Base-by-base conservation (phyloP, 176 grass and related monocot genomes). In the Pharus latifolius region DNA sequence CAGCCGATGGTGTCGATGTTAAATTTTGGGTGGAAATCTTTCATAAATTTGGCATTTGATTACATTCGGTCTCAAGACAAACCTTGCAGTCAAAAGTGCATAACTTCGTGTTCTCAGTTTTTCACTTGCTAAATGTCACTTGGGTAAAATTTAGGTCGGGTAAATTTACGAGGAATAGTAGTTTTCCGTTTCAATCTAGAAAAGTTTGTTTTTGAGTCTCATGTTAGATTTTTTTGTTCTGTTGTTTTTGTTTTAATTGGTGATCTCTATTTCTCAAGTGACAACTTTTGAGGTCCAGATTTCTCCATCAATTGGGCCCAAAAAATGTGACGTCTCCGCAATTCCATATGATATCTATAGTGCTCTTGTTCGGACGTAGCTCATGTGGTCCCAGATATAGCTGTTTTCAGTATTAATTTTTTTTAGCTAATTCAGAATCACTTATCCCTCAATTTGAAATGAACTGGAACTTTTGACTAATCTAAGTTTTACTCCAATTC, bases 261-360 rank as follows among this genome's bases (percentile, higher is more conserved):
- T 64, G 70, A 56, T 70, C 41, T 41, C 64, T 38, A 40, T 75
- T 24, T n/a, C 26, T 63, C 56, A 24, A 28, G 25, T 65, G 48
- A 4, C 9, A 5, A 5, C 35, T 49, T 86, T n/a, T 24, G 15
- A 40, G 27, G 69, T 58, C 14, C 31, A 15, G 63, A 31, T 10
- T 32, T 80, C 70, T 45, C 34, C 45, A 58, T 74, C 70, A 76
- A 30, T 70, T 80, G 83, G 63, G 57, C 63, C 53, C 56, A 28
- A 63, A 54, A 69, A 26, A 71, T 76, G 43, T 80, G 62, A 63
- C 50, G 46, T 66, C 42, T 40, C 27, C 28, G 56, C 34, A 58
- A 70, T 84, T 80, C 58, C 42, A 43, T 51, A 16, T 76, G 51
- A 70, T 50, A 58, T 51, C 63, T 80, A 42, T 41, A 35, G 10